Base-by-base conservation (phyloP, 306 rosid species). In the Dryas drummondii region DNA sequence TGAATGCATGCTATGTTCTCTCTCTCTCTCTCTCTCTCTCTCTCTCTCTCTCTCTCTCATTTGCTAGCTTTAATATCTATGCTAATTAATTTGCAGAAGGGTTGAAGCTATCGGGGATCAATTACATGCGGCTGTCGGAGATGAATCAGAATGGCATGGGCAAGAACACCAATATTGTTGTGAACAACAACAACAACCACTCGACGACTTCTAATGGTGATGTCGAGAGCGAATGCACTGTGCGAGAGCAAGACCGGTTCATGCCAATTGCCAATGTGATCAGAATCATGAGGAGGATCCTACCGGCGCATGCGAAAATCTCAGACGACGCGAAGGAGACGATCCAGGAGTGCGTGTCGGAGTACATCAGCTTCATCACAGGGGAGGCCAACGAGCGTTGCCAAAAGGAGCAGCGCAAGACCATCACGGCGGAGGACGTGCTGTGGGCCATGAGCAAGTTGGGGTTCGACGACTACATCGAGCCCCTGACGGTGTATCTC, bases 221-320 rank as follows among this genome's bases (percentile, higher is more conserved):
- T 3, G 89, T 86, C 5, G 11, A 37, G 5, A 85, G 61, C 13
- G 96, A 88, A 22, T 92, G 97, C 87, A 88, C 61, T 4, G 93
- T 92, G 54, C 78, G 96, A 44, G 97, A 92, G 79, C 97, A 92
- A 78, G 97, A 92, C 82, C 80, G 96, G 47, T 92, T 88, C 88
- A 92, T 93, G 97, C 98, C 98, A 5, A 93, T 93, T 2, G 98
- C 97, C 6, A 93, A 93, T 41, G 96, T 93, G 79, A 90, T 86
- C n/a, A 78, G 98, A 72, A 86, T 93, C 56, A 93, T 93, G 98
- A 80, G 96, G 1, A 91, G 88, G 91, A 93, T 89, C 63, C 84
- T 93, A 0, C 98, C 98, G 0, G 86, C 89, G 0, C 96, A 86
- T 6, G 98, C 93, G 0, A 93, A 93, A 45, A 91, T 93, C 55